Evolutionary conservation across 2,329 filamentous ascomycete genomes (phyloP), one percentile per base, ranked within the genome.

Genomic region (Knufia fluminis): DNA sequence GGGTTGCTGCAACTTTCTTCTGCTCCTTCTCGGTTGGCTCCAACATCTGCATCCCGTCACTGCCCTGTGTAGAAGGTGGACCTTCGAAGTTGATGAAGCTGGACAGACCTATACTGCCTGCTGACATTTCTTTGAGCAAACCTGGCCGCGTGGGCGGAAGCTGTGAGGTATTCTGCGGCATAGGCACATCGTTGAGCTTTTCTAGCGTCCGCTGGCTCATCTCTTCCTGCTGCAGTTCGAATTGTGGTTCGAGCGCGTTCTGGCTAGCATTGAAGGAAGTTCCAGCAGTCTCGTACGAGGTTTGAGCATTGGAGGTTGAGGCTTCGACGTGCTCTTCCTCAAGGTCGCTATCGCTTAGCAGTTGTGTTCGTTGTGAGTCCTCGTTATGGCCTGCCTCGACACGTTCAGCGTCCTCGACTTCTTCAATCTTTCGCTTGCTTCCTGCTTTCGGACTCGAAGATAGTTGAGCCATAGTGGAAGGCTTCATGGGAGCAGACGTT

Each of bases 1-100:
- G 63, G 23, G 68, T 60, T 43, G 68, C 64, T 41, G 64, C 62
- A 53, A 63, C 66, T 50, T 69, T 67, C 32, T 52, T 60, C 49
- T 65, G 64, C 24, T 65, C 65, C 52, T 49, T 52, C 43, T 17
- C 35, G 33, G 22, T 60, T 46, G 64, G 67, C 43, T 57, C 59
- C 48, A 53, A 67, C 51, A 54, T 49, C 38, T 54, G 46, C 48
- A 55, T 51, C 22, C 45, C 48, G 10, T 59, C 53, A 17, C 39
- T 52, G 26, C 33, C 35, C 43, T 58, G 51, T n/a, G 51, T 54
- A 10, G 50, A 54, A 12, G 42, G 43, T 33, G 49, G 52, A 41
- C 51, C 53, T 16, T 57, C 57, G 40, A 60, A 58, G 36, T 56
- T 54, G 41, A 60, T 54, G 22, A 59, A 52, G 42, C 52, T 60